Conservation (phyloP, 345 rosid species). For the Cardamine chenopodiifolia region DNA sequence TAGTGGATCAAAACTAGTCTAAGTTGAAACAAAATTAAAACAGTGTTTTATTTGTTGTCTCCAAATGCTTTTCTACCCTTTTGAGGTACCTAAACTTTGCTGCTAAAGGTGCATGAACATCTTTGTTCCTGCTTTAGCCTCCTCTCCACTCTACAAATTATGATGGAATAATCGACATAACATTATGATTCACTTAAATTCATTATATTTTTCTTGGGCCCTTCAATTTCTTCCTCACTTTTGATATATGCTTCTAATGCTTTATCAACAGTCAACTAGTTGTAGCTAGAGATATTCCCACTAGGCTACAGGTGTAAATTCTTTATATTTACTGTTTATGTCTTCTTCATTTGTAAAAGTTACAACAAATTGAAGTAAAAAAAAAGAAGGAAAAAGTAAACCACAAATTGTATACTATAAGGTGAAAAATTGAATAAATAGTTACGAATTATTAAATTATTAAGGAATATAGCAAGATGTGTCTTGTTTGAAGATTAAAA, state of each 20-base stretch:
- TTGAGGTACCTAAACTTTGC: conserved; percentile 46
- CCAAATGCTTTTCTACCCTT: conserved; percentile 28
- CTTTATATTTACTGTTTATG: conserved; percentile 1
- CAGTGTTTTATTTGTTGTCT: background rate
- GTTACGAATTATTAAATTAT: background rate
- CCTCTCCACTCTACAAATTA: conserved; percentile 41
- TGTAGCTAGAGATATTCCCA: conserved; percentile 12
- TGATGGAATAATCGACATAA: conserved; percentile 39
- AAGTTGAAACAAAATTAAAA: conserved; percentile 11
- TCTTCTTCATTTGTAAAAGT: conserved; percentile 7
- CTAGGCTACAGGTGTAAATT: conserved; percentile 22
- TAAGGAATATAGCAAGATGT: background rate
- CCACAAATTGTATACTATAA: background rate
- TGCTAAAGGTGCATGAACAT: conserved; percentile 40
- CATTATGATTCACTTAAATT: conserved; percentile 37
- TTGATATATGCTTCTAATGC: conserved; percentile 33
- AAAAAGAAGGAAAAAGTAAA: background rate
- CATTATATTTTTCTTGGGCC: conserved; percentile 38
- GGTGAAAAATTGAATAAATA: background rate
- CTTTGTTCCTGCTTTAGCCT: conserved; percentile 37
- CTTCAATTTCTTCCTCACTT: conserved; percentile 33
- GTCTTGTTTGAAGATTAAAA: background rate
- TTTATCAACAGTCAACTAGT: conserved; percentile 22
- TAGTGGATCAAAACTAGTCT: conserved; percentile 24
- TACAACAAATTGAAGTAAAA: background rate